Conservation (phyloP, 1,284 basidiomycete species). For the Tylopilus sp. region DNA sequence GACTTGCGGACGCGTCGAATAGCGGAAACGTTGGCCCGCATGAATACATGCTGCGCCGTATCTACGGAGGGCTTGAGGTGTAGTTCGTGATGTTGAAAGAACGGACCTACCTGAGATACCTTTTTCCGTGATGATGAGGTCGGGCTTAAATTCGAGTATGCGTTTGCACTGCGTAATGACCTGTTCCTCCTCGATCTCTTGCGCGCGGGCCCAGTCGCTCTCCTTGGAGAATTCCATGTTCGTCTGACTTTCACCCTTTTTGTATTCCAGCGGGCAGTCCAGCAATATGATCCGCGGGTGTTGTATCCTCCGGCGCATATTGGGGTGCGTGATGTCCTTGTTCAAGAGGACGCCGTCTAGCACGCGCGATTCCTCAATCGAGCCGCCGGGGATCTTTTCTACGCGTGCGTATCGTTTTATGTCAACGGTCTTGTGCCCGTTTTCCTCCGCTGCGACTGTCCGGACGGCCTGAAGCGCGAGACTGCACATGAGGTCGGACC, state of each 20-base stretch:
- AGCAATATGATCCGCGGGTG: slow-evolving; percentile 90
- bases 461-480: slow-evolving; percentile 92
- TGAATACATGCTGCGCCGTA: slow-evolving; percentile 90
- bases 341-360: slow-evolving; percentile 94
- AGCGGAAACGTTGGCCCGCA: slow-evolving; percentile 88
- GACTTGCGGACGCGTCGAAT: slow-evolving; percentile 95
- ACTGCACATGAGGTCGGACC: slow-evolving; percentile 97
- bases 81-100: not conserved
- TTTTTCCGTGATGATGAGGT: slow-evolving; percentile 96
- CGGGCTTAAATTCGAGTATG: slow-evolving; percentile 93
- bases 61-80: slow-evolving; percentile 48
- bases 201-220: slow-evolving; percentile 88
- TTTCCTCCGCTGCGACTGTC: slow-evolving; percentile 66
- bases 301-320: slow-evolving; percentile 90
- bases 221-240: slow-evolving; percentile 98
- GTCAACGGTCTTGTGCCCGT: slow-evolving; percentile 84
- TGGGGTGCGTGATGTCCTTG: slow-evolving; percentile 98
- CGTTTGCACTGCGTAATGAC: slow-evolving; percentile 87
- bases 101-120: slow-evolving; percentile 79
- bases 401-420: slow-evolving; percentile 98
- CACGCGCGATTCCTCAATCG: slow-evolving; percentile 91
- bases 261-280: slow-evolving; percentile 98
- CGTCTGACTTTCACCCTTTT: slow-evolving; percentile 98
- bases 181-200: slow-evolving; percentile 98
- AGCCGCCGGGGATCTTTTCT: slow-evolving; percentile 96